These are phyloP conservation scores for Phyllosticta capitalensis DNA, from an alignment of 2,329 filamentous ascomycete species.

Conservation along the genomic window DNA sequence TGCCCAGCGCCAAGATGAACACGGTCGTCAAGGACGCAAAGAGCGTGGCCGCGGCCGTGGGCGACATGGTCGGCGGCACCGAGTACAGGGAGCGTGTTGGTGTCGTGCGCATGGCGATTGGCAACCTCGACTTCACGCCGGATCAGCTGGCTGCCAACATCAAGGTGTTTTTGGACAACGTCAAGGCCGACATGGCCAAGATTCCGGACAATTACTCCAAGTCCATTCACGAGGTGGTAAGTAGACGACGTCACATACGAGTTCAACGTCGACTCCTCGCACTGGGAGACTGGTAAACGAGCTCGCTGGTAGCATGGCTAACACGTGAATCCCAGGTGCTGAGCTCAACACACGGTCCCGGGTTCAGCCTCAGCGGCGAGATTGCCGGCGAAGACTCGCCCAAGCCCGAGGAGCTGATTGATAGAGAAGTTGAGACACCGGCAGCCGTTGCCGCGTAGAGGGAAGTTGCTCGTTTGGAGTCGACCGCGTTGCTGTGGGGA, in stretches of 20 bases:
- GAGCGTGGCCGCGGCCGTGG: slow-evolving; percentile 65
- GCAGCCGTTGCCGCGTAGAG: slow-evolving; percentile 26
- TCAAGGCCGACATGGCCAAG: slow-evolving; percentile 67
- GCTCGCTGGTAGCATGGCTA: neutral
- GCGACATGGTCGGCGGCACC: slow-evolving; percentile 72
- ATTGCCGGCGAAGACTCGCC: slow-evolving; percentile 45
- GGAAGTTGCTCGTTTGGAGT: no score
- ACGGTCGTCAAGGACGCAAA: slow-evolving; percentile 80
- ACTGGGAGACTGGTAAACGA: no score
- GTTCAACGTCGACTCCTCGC: no score
- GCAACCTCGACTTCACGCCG: slow-evolving; percentile 80
- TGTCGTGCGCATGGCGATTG: slow-evolving; percentile 80
- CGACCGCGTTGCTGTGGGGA: no score
- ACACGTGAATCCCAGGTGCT: slow-evolving; percentile 46
- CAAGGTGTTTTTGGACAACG: slow-evolving; percentile 60
- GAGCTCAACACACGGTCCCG: slow-evolving; percentile 78
- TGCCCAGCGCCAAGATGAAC: slow-evolving; percentile 81
- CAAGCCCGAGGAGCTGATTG: slow-evolving; percentile 27
- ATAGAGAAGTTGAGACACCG: slow-evolving; percentile 14
- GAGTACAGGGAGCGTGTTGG: slow-evolving; percentile 81
- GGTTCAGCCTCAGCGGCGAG: slow-evolving; percentile 75
- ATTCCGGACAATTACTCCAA: slow-evolving; percentile 58
- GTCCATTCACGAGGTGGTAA: slow-evolving; percentile 61
- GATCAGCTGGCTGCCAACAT: slow-evolving; percentile 80
- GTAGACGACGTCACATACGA: no score